A percentile compares a stretch with the other conserved stretches of the same genome.
Evolutionary conservation across 768 basidiomycete genomes (phyloP).

Genomic region (Polyporus arcularius): DNA sequence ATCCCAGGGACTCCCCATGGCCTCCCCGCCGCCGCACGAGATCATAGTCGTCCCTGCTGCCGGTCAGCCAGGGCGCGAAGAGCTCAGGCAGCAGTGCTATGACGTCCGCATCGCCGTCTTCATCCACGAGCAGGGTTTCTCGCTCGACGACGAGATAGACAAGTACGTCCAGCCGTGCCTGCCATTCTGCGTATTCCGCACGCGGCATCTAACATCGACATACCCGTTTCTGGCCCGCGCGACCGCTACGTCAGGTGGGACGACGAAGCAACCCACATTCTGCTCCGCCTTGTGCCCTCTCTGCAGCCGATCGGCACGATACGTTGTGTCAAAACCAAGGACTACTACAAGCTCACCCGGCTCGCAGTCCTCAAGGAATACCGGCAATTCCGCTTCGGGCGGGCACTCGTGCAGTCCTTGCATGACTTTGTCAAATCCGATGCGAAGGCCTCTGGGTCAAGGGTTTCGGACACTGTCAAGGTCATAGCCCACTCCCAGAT

Average conservation of each 20-base stretch:
- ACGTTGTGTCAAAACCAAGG: constrained; percentile 43
- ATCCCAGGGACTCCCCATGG: neutral
- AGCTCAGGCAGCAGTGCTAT: constrained; percentile 66
- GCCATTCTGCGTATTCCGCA: constrained; percentile 1
- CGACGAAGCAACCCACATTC: constrained; percentile 64
- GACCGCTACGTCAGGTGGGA: constrained; percentile 49
- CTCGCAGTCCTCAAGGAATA: constrained; percentile 69
- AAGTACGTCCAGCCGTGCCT: constrained; percentile 45
- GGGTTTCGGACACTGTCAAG: constrained; percentile 32
- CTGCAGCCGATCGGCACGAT: constrained; percentile 71
- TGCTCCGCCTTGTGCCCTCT: constrained; percentile 67
- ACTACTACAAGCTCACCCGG: constrained; percentile 72
- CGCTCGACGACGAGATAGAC: constrained; percentile 75
- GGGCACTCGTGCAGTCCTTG: constrained; percentile 60
- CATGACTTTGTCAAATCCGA: constrained; percentile 60
- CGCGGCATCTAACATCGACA: constrained; percentile 6
- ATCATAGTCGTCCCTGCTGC: constrained; percentile 48
- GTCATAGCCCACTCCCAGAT: constrained; percentile 74
- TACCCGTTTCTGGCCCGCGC: constrained; percentile 5
- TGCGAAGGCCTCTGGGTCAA: constrained; percentile 31
- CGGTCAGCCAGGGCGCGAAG: constrained; percentile 39
- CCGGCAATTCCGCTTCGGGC: constrained; percentile 65
- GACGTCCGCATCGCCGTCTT: constrained; percentile 63
- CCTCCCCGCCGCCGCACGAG: constrained; percentile 47
- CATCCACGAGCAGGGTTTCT: constrained; percentile 67